These are phyloP conservation scores for Magnolia officinalis DNA, from an alignment of 164 flowering plant species.

Conservation along the genomic window DNA sequence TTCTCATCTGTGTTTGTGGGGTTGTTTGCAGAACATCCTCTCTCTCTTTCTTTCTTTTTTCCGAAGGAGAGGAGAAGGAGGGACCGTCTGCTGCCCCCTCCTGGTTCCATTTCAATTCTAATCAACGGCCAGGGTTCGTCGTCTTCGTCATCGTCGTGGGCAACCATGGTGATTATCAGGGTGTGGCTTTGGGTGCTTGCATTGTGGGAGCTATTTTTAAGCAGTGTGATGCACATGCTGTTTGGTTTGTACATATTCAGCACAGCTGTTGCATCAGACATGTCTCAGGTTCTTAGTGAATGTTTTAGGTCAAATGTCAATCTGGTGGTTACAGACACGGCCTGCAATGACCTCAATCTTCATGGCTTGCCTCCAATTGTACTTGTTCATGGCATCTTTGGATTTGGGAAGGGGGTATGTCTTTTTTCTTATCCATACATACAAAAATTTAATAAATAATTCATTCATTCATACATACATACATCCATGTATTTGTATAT, in stretches of 20 bases:
- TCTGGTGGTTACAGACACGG: conserved; percentile 8
- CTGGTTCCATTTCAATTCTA: not conserved
- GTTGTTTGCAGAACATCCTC: not conserved
- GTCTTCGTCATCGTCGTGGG: not conserved
- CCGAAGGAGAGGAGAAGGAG: not conserved
- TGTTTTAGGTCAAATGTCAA: conserved; percentile 33
- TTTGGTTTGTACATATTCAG: conserved; percentile 92
- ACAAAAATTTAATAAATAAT: not conserved
- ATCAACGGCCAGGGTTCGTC: not conserved
- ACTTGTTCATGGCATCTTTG: conserved; percentile 92
- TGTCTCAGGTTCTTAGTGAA: conserved; percentile 57
- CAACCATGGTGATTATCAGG: conserved; percentile 12
- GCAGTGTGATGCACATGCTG: conserved; percentile 69
- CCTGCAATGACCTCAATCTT: not conserved
- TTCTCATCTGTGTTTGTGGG: not conserved
- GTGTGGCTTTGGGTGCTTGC: conserved; percentile 49
- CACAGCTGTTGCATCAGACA: conserved; percentile 81
- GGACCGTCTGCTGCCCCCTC: not conserved
- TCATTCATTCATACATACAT: not conserved
- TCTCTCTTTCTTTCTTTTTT: not conserved
- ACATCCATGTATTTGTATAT: not conserved
- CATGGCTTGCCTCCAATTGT: conserved; percentile 81
- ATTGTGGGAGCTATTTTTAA: conserved; percentile 67
- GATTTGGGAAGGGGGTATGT: conserved; percentile 95
- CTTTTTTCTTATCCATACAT: not conserved